Evolutionary conservation across 2,329 filamentous ascomycete genomes (phyloP).

Genomic region (Alternaria gansuensis): DNA sequence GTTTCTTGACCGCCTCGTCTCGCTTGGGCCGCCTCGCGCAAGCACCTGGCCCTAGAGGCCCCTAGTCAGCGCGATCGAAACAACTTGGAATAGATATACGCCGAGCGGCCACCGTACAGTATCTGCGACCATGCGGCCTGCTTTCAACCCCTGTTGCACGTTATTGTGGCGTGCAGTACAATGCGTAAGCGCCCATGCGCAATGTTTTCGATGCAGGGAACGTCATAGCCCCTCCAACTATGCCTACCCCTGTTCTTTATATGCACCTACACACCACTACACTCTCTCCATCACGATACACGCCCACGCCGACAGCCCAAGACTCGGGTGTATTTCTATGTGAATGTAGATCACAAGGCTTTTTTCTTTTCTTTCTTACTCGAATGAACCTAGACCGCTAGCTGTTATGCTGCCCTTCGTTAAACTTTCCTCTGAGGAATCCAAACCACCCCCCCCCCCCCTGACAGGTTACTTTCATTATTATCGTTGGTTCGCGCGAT

Average conservation of each 20-base stretch:
- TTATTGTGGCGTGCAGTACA: constrained; percentile 16
- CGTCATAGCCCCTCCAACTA: neutral
- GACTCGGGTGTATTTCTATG: neutral
- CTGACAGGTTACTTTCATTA: neutral
- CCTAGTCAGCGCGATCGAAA: neutral
- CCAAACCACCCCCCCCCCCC: too few species aligned
- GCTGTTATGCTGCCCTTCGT: neutral
- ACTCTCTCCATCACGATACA: neutral
- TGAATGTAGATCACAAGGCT: constrained; percentile 1
- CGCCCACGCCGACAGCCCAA: neutral
- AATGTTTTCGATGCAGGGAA: neutral
- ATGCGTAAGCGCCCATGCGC: constrained; percentile 20
- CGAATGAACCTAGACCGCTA: neutral
- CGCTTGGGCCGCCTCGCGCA: constrained; percentile 10
- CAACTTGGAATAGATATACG: neutral
- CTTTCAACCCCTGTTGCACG: constrained; percentile 15
- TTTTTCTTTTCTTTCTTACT: neutral
- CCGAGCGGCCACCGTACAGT: neutral
- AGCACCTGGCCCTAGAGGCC: neutral
- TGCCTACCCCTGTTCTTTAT: constrained; percentile 2
- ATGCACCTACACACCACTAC: constrained; percentile 5
- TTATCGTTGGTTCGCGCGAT: neutral
- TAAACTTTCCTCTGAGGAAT: neutral
- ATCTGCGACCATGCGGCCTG: neutral
- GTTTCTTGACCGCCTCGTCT: constrained; percentile 16